Conservation (phyloP, 306 rosid species). For the Vachellia pachyceras region DNA sequence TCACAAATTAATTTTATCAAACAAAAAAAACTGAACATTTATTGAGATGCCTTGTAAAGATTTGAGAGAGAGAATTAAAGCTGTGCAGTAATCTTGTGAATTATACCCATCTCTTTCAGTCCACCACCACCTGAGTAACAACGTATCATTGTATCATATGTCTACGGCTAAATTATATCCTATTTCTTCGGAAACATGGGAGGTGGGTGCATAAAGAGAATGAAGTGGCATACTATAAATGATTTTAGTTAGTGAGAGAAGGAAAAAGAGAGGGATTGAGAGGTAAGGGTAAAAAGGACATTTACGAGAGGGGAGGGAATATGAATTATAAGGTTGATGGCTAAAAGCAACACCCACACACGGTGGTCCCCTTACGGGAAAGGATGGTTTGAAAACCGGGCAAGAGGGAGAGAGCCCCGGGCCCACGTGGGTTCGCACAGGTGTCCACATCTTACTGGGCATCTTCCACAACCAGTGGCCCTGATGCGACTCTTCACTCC, state of each 20-base stretch:
- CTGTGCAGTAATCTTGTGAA: too few species aligned
- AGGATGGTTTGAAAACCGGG: slow-evolving; percentile 12
- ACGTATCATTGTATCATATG: neutral
- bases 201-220: neutral
- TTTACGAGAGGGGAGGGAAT: neutral
- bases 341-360: slow-evolving; percentile 1
- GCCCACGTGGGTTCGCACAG: neutral
- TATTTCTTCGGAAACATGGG: neutral
- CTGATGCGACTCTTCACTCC: neutral
- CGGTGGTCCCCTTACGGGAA: neutral
- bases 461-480: neutral
- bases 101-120: too few species aligned
- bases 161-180: neutral
- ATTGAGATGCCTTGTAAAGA: too few species aligned
- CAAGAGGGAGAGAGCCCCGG: neutral
- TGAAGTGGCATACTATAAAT: neutral
- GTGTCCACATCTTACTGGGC: slow-evolving; percentile 1
- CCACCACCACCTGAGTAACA: neutral
- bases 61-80: too few species aligned
- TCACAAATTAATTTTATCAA: too few species aligned
- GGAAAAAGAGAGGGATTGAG: neutral
- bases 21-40: too few species aligned
- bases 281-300: neutral
- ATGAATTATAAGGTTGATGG: slow-evolving; percentile 19
- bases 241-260: neutral